Evolutionary conservation across 441 rosid genomes (phyloP).

Genomic region (Mallotus repandus): DNA sequence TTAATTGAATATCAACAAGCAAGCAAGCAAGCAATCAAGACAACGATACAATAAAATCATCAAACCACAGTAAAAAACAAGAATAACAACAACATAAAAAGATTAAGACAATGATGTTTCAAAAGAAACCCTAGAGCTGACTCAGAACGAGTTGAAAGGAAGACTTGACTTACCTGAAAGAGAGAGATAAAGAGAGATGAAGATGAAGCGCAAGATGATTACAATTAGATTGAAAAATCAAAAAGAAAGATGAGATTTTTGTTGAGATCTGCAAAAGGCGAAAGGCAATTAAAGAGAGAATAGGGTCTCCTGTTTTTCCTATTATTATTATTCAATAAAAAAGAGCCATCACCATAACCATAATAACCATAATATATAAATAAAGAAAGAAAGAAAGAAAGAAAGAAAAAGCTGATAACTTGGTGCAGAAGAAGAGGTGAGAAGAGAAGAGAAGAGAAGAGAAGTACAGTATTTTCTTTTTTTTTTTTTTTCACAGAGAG

Average conservation of each 20-base stretch:
- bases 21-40: neutral
- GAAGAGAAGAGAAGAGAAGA: conserved; percentile 22
- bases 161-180: conserved; percentile 40
- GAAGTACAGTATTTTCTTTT: conserved; percentile 12
- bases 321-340: no score
- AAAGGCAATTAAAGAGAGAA: neutral
- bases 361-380: no score
- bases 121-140: conserved; percentile 38
- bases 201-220: neutral
- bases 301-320: neutral
- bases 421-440: neutral
- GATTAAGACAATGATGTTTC: neutral
- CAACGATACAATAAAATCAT: neutral
- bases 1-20: no score
- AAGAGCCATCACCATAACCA: no score
- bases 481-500: conserved; percentile 2
- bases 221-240: neutral
- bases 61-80: neutral
- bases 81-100: conserved; percentile 1
- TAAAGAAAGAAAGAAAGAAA: conserved; percentile 8
- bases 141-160: conserved; percentile 21
- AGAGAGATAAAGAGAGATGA: neutral
- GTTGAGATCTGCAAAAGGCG: conserved; percentile 31
- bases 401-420: conserved; percentile 24
- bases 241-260: neutral